phyloP scores from a whole-genome alignment of 371 early-diverging fungal species.

The Mortierella sp. region DNA sequence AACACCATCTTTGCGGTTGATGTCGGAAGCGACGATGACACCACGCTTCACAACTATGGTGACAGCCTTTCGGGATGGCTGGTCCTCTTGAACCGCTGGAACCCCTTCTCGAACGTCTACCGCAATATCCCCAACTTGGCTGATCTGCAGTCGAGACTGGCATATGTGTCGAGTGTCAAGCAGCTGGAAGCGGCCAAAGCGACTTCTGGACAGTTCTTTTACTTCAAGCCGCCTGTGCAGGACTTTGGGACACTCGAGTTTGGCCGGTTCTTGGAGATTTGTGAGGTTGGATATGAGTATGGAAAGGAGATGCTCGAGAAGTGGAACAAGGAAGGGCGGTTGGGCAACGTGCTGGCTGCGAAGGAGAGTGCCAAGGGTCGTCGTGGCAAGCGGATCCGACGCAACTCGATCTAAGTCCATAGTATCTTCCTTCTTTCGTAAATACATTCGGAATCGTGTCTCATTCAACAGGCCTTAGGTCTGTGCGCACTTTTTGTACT shows the following conservation, averaged over 20 bases:
- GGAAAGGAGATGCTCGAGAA: conserved; percentile 84
- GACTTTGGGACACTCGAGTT: conserved; percentile 96
- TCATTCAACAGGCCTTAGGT: too few relatives aligned
- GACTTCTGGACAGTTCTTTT: conserved; percentile 83
- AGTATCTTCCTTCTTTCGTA: too few relatives aligned
- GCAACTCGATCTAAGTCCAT: conserved; percentile 42
- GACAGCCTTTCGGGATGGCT: conserved; percentile 97
- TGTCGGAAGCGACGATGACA: conserved; percentile 93
- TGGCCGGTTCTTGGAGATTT: conserved; percentile 93
- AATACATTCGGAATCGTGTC: too few relatives aligned
- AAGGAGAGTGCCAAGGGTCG: conserved; percentile 25
- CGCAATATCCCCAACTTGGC: conserved; percentile 92
- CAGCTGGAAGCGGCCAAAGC: conserved; percentile 92
- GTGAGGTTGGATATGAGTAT: conserved; percentile 92
- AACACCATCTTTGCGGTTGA: conserved; percentile 98
- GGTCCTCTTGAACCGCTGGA: conserved; percentile 88
- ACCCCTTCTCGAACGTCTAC: conserved; percentile 76
- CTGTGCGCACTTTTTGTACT: too few relatives aligned
- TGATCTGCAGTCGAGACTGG: conserved; percentile 97
- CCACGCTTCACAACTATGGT: conserved; percentile 91
- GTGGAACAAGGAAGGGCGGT: conserved; percentile 87
- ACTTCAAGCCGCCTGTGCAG: conserved; percentile 91
- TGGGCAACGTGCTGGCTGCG: conserved; percentile 37
- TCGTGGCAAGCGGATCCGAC: conserved; percentile 43
- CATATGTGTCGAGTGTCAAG: conserved; percentile 95